Conservation (phyloP, 2,329 filamentous ascomycete genomes). For the Herpomyces periplanetae region DNA sequence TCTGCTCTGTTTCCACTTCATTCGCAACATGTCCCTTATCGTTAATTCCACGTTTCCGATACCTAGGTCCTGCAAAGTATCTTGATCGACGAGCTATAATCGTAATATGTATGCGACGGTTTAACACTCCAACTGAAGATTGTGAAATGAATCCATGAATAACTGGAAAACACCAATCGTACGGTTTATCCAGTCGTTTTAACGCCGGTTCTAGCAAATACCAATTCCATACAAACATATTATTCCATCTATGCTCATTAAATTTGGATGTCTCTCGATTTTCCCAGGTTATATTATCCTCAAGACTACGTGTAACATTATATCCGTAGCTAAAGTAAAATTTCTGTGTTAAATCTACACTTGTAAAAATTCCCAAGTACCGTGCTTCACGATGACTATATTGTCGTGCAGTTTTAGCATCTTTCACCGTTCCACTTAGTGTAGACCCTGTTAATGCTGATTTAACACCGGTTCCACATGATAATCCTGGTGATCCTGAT, state of each 20-base stretch:
- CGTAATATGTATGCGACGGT: constrained; percentile 55
- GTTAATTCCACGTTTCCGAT: constrained; percentile 73
- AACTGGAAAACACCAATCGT: constrained; percentile 80
- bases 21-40: constrained; percentile 81
- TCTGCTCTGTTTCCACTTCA: constrained; percentile 93
- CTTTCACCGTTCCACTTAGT: too few species aligned
- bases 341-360: constrained; percentile 51
- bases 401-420: constrained; percentile 33
- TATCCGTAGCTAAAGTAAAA: constrained; percentile 99
- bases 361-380: constrained; percentile 56
- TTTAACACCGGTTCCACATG: too few species aligned
- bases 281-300: constrained; percentile 60
- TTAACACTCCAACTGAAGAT: constrained; percentile 43
- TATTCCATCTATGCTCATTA: constrained; percentile 26
- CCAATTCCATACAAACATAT: constrained; percentile 96
- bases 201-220: constrained; percentile 43
- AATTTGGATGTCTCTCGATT: constrained; percentile 27
- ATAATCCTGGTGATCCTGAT: too few species aligned
- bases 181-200: constrained; percentile 29
- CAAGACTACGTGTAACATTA: constrained; percentile 61
- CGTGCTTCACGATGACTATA: constrained; percentile 56
- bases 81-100: constrained; percentile 70
- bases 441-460: too few species aligned
- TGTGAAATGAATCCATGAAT: constrained; percentile 92
- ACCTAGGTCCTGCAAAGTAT: constrained; percentile 71